Conservation (phyloP, 345 rosid species). For the Lepidium aucheri region DNA sequence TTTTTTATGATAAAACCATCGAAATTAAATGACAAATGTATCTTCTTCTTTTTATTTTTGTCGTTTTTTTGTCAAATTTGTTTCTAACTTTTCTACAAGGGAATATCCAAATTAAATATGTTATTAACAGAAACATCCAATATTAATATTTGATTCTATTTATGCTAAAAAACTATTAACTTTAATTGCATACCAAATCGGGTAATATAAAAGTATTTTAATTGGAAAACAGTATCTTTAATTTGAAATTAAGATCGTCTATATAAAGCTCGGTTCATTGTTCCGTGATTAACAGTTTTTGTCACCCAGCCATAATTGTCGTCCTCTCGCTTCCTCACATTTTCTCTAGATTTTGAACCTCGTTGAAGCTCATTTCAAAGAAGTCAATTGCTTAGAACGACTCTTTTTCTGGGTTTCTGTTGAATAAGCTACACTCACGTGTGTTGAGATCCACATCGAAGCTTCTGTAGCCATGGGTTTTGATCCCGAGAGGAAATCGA, state of each 20-base stretch:
- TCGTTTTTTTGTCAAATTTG: not conserved
- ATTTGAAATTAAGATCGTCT: slow-evolving; percentile 17
- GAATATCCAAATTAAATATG: not conserved
- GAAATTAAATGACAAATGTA: not conserved
- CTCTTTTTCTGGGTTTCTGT: not conserved
- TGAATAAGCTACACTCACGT: not conserved
- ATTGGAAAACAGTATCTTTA: not conserved
- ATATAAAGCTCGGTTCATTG: slow-evolving; percentile 5
- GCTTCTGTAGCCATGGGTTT: slow-evolving; percentile 36
- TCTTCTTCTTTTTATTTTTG: not conserved
- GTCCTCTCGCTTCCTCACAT: slow-evolving; percentile 14
- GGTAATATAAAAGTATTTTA: not conserved
- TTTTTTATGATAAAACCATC: no score
- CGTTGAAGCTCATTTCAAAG: not conserved
- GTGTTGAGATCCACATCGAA: slow-evolving; percentile 8
- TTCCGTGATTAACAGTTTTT: not conserved
- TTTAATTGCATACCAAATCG: not conserved
- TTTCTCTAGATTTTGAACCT: slow-evolving; percentile 10
- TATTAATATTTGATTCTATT: not conserved
- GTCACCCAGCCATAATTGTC: not conserved
- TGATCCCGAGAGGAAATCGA: slow-evolving; percentile 39
- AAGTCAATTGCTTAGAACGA: not conserved
- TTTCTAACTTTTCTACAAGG: not conserved
- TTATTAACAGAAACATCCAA: not conserved
- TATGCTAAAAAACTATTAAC: not conserved